Conservation (phyloP, 2,329 filamentous ascomycete genomes). For the Neurospora sp. region DNA sequence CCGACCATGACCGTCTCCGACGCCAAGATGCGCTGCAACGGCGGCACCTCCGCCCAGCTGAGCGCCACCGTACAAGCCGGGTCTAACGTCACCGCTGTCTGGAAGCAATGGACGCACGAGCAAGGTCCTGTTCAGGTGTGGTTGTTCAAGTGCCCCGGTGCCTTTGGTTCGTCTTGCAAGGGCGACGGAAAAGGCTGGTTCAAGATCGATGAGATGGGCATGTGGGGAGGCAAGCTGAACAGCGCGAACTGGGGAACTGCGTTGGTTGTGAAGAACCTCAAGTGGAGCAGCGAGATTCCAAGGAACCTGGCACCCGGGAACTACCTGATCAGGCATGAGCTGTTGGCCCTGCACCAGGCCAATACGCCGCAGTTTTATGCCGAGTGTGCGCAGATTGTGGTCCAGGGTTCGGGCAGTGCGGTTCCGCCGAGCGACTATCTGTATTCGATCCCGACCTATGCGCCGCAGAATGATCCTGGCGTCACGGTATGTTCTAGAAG, state of each 20-base stretch:
- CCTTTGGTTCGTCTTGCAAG: conserved; percentile 33
- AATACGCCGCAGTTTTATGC: conserved; percentile 43
- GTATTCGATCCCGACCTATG: conserved; percentile 35
- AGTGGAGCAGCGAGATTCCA: conserved; percentile 39
- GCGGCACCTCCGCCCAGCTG: conserved; percentile 33
- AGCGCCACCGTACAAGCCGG: conserved; percentile 36
- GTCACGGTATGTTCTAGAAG: conserved; percentile 27
- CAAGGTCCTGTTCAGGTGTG: conserved; percentile 49
- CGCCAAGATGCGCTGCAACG: conserved; percentile 41
- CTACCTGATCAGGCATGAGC: conserved; percentile 44
- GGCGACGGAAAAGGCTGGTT: conserved; percentile 43
- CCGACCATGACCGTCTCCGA: conserved; percentile 37
- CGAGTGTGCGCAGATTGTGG: conserved; percentile 44
- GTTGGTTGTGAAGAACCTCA: conserved; percentile 31
- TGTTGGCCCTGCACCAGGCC: conserved; percentile 40
- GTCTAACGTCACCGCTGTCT: conserved; percentile 36
- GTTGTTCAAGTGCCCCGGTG: conserved; percentile 37
- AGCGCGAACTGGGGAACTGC: conserved; percentile 39
- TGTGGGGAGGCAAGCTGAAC: conserved; percentile 34
- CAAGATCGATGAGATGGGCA: conserved; percentile 44
- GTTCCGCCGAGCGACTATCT: conserved; percentile 31
- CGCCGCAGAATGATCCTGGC: conserved; percentile 36
- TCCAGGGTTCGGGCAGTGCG: conserved; percentile 37
- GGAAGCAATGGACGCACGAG: conserved; percentile 44
- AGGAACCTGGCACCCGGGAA: conserved; percentile 35